phyloP scores from a whole-genome alignment of 305 asterid species.

The Fraxinus greggii region DNA sequence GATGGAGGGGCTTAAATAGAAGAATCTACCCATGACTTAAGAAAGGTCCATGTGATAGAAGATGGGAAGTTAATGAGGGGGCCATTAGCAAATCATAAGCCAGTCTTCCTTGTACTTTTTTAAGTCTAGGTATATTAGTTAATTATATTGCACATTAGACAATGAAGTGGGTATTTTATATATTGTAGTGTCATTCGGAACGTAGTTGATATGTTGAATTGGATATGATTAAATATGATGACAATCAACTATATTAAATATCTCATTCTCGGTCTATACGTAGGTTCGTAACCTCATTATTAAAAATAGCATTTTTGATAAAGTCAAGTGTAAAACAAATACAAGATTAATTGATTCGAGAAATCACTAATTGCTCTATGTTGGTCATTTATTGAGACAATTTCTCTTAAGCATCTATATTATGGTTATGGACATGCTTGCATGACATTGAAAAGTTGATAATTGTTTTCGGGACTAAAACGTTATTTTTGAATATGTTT shows the following conservation, averaged over 20 bases:
- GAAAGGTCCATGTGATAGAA: slow-evolving; percentile 24
- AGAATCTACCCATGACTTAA: neutral
- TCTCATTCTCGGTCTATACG: no score
- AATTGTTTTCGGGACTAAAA: no score
- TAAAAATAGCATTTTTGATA: neutral
- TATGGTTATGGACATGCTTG: neutral
- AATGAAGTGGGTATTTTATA: neutral
- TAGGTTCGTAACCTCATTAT: neutral
- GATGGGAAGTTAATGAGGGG: slow-evolving; percentile 19
- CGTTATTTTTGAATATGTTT: neutral
- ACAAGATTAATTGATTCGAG: neutral
- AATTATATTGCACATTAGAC: neutral
- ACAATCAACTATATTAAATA: neutral
- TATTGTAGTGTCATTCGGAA: neutral
- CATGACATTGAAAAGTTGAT: neutral
- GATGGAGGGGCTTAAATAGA: neutral
- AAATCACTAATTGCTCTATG: neutral
- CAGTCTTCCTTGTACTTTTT: slow-evolving; percentile 3
- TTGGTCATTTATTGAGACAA: neutral
- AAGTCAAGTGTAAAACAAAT: neutral
- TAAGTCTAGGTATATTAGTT: slow-evolving; percentile 6
- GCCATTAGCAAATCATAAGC: slow-evolving; percentile 22
- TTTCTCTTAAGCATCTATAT: neutral
- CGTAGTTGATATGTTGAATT: neutral
- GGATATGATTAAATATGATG: neutral